These are phyloP conservation scores for Bipolaris sorokiniana DNA, from an alignment of 2,329 filamentous ascomycete species.

Conservation along the genomic window DNA sequence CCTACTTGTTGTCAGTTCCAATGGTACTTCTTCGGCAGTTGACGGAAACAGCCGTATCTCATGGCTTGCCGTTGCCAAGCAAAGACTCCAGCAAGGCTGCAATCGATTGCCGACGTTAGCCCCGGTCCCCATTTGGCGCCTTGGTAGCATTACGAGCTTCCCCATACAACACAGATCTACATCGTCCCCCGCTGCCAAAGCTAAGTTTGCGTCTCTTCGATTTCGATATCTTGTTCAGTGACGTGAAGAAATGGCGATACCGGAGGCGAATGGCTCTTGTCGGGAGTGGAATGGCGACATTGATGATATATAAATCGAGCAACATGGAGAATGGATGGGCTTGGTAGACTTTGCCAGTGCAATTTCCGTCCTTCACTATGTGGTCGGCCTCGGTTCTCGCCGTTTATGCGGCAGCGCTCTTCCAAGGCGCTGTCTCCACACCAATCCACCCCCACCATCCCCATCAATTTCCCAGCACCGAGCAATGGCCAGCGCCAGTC, in stretches of 20 bases:
- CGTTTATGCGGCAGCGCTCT: conserved; percentile 11
- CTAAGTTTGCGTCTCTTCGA: conserved; percentile 5
- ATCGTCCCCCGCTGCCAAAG: conserved; percentile 8
- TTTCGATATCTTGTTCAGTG: conserved; percentile 15
- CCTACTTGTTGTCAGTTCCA: neutral
- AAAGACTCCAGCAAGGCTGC: conserved; percentile 3
- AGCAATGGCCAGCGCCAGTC: conserved; percentile 47
- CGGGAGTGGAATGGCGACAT: conserved; percentile 14
- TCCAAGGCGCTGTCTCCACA: conserved; percentile 16
- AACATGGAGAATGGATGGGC: neutral
- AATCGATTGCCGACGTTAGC: conserved; percentile 7
- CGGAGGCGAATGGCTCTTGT: conserved; percentile 10
- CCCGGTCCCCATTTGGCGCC: conserved; percentile 14
- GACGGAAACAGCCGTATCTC: conserved; percentile 12
- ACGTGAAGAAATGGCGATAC: conserved; percentile 15
- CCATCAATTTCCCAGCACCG: conserved; percentile 18
- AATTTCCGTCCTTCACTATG: conserved; percentile 14
- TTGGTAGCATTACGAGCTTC: conserved; percentile 29
- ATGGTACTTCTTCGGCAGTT: neutral
- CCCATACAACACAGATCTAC: conserved; percentile 22
- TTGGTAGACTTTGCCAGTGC: neutral
- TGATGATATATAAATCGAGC: neutral
- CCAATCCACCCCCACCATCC: conserved; percentile 21
- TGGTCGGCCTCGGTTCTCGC: conserved; percentile 12
- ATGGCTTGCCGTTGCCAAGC: conserved; percentile 20